Percentiles rank a stretch among this genome's conserved stretches.
Evolutionary conservation across 1,139 yeast genomes (phyloP).

Genomic region (Scheffersomyces insectosa): DNA sequence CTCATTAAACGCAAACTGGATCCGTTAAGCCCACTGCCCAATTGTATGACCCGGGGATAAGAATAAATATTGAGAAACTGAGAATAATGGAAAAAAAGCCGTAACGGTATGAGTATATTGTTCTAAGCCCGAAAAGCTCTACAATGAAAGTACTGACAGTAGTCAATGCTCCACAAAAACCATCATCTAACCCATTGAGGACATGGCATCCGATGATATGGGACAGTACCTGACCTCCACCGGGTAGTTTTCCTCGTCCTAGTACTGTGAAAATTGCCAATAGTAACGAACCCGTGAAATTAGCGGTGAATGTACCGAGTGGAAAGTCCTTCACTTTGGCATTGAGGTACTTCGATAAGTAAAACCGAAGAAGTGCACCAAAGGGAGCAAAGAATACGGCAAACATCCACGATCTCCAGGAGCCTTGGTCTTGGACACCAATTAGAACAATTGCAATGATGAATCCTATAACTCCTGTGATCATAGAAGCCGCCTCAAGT

Average conservation of each 20-base stretch:
- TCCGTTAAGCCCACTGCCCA: slow-evolving; percentile 47
- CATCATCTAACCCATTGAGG: slow-evolving; percentile 59
- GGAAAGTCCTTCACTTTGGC: slow-evolving; percentile 48
- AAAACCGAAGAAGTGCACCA: slow-evolving; percentile 63
- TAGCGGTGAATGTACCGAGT: slow-evolving; percentile 74
- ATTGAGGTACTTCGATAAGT: slow-evolving; percentile 53
- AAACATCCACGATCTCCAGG: slow-evolving; percentile 68
- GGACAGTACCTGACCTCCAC: slow-evolving; percentile 27
- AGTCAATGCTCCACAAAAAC: slow-evolving; percentile 76
- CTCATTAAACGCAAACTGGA: slow-evolving; percentile 19
- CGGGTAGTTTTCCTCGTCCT: slow-evolving; percentile 39
- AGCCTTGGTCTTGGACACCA: slow-evolving; percentile 33
- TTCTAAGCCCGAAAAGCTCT: slow-evolving; percentile 52
- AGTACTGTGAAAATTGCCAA: slow-evolving; percentile 58
- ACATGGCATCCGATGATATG: slow-evolving; percentile 48
- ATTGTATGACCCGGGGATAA: slow-evolving; percentile 55
- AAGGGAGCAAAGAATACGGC: slow-evolving; percentile 59
- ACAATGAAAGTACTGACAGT: slow-evolving; percentile 77
- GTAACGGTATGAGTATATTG: slow-evolving; percentile 37
- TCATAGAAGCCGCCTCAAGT: slow-evolving; percentile 20
- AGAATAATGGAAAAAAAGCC: slow-evolving; percentile 35
- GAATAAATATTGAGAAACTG: slow-evolving; percentile 41
- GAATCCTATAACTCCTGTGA: slow-evolving; percentile 32
- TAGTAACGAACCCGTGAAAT: slow-evolving; percentile 57
- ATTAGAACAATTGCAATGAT: slow-evolving; percentile 46